Evolutionary conservation across 371 early-diverging fungal species (phyloP), one percentile per base, ranked within the genome.

Genomic region (Mucor piriformis): DNA sequence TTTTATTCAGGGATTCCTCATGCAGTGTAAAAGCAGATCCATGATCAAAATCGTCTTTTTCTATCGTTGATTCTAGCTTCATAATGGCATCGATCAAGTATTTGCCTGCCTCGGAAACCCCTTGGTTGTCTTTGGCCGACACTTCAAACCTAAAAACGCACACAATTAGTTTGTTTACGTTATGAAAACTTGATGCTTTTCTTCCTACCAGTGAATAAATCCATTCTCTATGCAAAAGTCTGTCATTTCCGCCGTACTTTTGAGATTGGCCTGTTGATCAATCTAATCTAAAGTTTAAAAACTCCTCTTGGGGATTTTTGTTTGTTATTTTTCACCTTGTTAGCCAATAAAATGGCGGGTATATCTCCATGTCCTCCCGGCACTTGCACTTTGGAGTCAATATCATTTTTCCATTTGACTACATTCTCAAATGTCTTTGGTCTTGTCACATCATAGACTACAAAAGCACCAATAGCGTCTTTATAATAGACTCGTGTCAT

Each of bases 401-500:
- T 37, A 48, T 83, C 81, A 2, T 65, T 49, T 49, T 81, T 83
- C 91, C 91, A 90, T 49, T 75, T 83, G 34, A 72, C 67, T 10
- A 88, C 83, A 27, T 66, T 76, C 46, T 83, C 77, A 62, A 88
- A 84, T n/a, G 88, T 86, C 29, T 73, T 68, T 42, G 71, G 73
- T n/a, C 83, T 74, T 6, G 86, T 83, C 16, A 86, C 73, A 64
- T 90, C 91, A 50, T 86, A 89, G 0, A 89, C 88, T 0, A 89
- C 73, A 32, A 90, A 59, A 11, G 88, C 87, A 4, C 83, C 87
- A 1, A 83, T 73, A 6, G 91, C 88, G 13, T 84, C 88, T 51
- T 87, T 77, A 63, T 88, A 90, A 49, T 90, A 90, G 38, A 83
- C 79, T 42, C 85, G 75, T 20, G 87, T 88, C 60, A 89, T 75